Evolutionary conservation across 1,139 yeast species (phyloP), one percentile per base, ranked within the genome.

Genomic region (Kurtzmaniella quercitrusa): DNA sequence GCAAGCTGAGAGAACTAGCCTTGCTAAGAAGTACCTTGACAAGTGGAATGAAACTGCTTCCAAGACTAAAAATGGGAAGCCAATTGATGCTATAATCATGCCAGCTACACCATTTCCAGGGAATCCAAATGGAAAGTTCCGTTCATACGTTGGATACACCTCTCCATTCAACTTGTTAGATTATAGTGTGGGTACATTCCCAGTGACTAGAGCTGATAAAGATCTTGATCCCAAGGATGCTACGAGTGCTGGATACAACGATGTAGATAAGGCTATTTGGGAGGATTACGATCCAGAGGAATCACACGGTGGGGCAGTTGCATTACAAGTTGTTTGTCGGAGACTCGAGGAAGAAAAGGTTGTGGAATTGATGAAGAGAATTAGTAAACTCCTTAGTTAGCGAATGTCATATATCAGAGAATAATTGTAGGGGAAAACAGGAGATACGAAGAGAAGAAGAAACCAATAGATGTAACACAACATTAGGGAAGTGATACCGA

Each of bases 341-440:
- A 68, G 81, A 43, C 70, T 74, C 42, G 77, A 79, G 52, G 91
- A 84, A 52, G 91, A 84, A 57, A 79, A 77, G 53, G 81, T 76
- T 14, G 52, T 81, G 33, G 68, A 64, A 19, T 56, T 75, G 37
- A 43, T 50, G 49, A 34, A 25, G 23, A 21, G 15, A 11, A 37
- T 21, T 7, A 23, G 39, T 16, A 27, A 27, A 12, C 12, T 27
- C 10, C 31, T 27, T 27, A n/a, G 12, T 27, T 27, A 27, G n/a
- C n/a, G n/a, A n/a, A n/a, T n/a, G n/a, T n/a, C n/a, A n/a, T n/a
- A n/a, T n/a, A n/a, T n/a, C n/a, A n/a, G n/a, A n/a, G n/a, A n/a
- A n/a, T n/a, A n/a, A n/a, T n/a, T n/a, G n/a, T n/a, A n/a, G n/a
- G n/a, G n/a, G n/a, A n/a, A n/a, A n/a, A n/a, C n/a, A n/a, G n/a